Evolutionary conservation across 2,329 filamentous ascomycete species (phyloP).

Genomic region (Plectosphaerella sp.): DNA sequence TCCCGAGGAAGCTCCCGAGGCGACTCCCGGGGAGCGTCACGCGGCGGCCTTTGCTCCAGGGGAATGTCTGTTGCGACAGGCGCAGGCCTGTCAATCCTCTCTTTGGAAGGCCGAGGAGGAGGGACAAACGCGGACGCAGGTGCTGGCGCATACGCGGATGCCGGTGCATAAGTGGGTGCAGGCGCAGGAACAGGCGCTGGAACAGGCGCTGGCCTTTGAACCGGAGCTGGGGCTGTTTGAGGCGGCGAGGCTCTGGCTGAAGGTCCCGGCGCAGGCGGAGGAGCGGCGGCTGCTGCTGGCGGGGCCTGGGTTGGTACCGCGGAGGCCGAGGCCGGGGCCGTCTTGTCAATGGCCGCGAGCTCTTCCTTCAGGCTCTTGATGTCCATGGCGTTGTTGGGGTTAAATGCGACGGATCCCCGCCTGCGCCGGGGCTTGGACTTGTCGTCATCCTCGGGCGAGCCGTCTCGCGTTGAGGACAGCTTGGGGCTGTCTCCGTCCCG

Average conservation of each 20-base stretch:
- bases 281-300: too few relatives aligned
- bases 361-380: constrained; percentile 47
- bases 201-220: constrained; percentile 7
- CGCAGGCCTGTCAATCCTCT: not conserved
- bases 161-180: not conserved
- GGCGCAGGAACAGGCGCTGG: not conserved
- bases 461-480: constrained; percentile 28
- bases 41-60: not conserved
- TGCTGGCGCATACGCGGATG: not conserved
- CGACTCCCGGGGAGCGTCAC: not conserved
- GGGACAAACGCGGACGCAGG: not conserved
- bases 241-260: too few relatives aligned
- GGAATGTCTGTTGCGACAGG: not conserved
- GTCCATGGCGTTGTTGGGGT: constrained; percentile 48
- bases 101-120: not conserved
- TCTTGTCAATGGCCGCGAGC: constrained; percentile 35
- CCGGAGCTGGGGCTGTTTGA: constrained; percentile 1
- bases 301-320: not conserved
- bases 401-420: constrained; percentile 35
- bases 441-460: constrained; percentile 36
- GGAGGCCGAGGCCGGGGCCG: constrained; percentile 5
- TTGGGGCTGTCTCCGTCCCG: constrained; percentile 26
- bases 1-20: too few relatives aligned
- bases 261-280: too few relatives aligned
- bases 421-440: constrained; percentile 32